Conservation (phyloP, 805 yeast species). For the Helenozyma rhizophorensis region DNA sequence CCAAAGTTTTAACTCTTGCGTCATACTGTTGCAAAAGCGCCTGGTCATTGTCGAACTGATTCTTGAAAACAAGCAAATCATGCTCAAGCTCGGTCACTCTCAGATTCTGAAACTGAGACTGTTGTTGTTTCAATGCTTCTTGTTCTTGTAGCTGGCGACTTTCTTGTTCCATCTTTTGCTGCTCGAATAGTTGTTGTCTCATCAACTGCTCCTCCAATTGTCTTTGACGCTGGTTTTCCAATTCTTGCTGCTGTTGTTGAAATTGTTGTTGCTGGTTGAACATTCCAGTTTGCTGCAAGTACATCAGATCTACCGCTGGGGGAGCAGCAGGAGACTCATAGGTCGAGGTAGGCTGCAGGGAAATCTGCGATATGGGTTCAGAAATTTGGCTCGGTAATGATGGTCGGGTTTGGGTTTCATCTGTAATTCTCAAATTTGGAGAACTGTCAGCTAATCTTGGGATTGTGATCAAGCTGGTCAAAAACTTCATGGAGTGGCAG, state of each 20-base stretch:
- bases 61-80: constrained; percentile 67
- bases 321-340: constrained; percentile 33
- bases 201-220: constrained; percentile 66
- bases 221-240: constrained; percentile 57
- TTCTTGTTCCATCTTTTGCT: constrained; percentile 67
- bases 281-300: constrained; percentile 53
- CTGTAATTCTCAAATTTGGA: constrained; percentile 52
- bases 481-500: constrained; percentile 76
- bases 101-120: constrained; percentile 71
- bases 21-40: constrained; percentile 82
- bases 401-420: constrained; percentile 33
- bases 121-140: constrained; percentile 60
- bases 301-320: constrained; percentile 31
- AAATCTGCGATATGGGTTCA: constrained; percentile 35
- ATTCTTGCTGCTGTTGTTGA: constrained; percentile 59
- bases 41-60: constrained; percentile 85
- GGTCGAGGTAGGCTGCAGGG: constrained; percentile 39
- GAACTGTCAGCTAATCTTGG: constrained; percentile 62
- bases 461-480: constrained; percentile 75
- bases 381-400: constrained; percentile 28
- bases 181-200: constrained; percentile 70
- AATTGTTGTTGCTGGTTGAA: constrained; percentile 49
- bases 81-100: constrained; percentile 78
- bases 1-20: constrained; percentile 74
- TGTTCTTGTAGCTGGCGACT: constrained; percentile 68